Percentiles rank a stretch among this genome's conserved stretches.
Conservation (phyloP, 257 asterid species). For the Nemophila menziesii region DNA sequence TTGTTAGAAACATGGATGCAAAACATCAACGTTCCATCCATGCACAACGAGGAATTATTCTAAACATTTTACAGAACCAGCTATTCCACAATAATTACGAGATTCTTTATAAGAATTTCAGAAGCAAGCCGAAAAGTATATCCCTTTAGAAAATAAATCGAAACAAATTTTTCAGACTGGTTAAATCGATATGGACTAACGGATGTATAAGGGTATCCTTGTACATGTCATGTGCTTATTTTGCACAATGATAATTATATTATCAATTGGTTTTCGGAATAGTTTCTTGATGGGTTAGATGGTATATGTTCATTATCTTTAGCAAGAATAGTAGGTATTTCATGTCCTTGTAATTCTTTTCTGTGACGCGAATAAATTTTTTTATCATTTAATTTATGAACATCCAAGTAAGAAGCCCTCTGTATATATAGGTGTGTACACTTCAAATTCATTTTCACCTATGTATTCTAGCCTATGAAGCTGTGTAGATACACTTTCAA, state of each 20-base stretch:
- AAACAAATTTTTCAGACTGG: conserved; percentile 25
- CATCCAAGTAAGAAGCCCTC: too few species aligned
- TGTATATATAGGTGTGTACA: too few species aligned
- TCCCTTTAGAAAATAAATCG: conserved; percentile 62
- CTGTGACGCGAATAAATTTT: too few species aligned
- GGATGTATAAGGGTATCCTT: conserved; percentile 46
- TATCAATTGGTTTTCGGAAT: conserved; percentile 83
- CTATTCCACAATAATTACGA: conserved; percentile 64
- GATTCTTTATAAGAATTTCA: conserved; percentile 67
- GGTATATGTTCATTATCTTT: conserved; percentile 58
- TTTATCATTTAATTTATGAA: too few species aligned
- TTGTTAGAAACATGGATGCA: conserved; percentile 80
- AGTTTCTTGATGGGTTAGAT: conserved; percentile 56
- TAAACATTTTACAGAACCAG: conserved; percentile 54
- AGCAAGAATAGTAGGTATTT: conserved; percentile 56
- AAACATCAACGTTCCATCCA: conserved; percentile 31
- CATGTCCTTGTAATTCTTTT: conserved; percentile 75
- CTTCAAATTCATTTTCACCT: too few species aligned
- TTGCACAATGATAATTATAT: conserved; percentile 59
- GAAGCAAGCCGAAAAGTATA: conserved; percentile 45
- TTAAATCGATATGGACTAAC: conserved; percentile 70
- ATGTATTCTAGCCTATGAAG: too few species aligned
- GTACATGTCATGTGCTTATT: conserved; percentile 47
- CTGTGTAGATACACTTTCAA: too few species aligned
- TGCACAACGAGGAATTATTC: conserved; percentile 45